Conservation (phyloP, 139 green algal genomes). For the Chlamydomonas eustigma region DNA sequence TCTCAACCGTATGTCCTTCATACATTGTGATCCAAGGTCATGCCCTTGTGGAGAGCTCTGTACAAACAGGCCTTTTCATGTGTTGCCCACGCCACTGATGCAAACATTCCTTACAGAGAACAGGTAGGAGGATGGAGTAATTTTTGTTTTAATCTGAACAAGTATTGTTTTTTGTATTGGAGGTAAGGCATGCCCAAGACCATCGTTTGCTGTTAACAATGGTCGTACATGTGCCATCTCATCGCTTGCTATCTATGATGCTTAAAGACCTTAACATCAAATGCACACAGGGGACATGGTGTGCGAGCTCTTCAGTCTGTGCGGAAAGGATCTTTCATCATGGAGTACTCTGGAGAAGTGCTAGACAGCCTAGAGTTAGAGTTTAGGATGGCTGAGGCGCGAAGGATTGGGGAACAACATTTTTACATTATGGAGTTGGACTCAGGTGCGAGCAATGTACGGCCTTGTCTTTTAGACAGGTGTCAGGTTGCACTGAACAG, state of each 20-base stretch:
- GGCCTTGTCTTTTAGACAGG: not conserved
- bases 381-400: slow-evolving; percentile 58
- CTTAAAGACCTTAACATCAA: too few relatives aligned
- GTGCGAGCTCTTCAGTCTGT: slow-evolving; percentile 55
- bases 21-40: slow-evolving; percentile 69
- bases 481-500: not conserved
- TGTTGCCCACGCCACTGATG: slow-evolving; percentile 51
- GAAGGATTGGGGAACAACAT: slow-evolving; percentile 34
- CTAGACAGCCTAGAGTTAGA: slow-evolving; percentile 39
- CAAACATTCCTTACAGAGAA: slow-evolving; percentile 73
- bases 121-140: too few relatives aligned
- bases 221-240: not conserved
- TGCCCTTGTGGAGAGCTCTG: slow-evolving; percentile 75
- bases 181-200: too few relatives aligned
- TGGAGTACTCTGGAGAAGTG: slow-evolving; percentile 83
- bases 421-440: slow-evolving; percentile 85
- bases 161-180: too few relatives aligned
- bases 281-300: slow-evolving; percentile 49
- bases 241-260: not conserved
- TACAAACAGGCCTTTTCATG: slow-evolving; percentile 74
- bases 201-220: too few relatives aligned
- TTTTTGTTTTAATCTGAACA: too few relatives aligned
- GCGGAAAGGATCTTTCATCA: slow-evolving; percentile 60
- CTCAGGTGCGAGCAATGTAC: slow-evolving; percentile 33
- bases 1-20: slow-evolving; percentile 47